Evolutionary conservation across 139 green algal genomes (phyloP), one percentile per base, ranked within the genome.

Genomic region (Pseudopediastrum boryanum): DNA sequence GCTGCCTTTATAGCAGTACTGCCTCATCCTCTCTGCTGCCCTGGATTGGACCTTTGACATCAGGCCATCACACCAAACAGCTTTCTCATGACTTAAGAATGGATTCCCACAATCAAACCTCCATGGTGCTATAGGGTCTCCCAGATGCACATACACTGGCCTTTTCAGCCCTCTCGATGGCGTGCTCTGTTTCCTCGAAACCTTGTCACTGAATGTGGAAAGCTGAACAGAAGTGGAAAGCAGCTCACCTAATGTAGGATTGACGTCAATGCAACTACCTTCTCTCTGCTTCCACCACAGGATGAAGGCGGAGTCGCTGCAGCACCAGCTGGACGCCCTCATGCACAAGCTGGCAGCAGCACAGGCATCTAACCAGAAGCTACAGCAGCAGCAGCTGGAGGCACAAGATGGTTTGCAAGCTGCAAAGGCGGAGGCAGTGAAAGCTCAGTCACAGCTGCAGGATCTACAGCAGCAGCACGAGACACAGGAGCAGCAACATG

Each of bases 341-440:
- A 33, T 41, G 13, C 70, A 77, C n/a, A n/a, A n/a, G 36, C 51
- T 68, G 4, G 70, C 70, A 27, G 9, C 6, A 2, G 6, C 33
- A 27, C 70, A 77, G 6, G 38, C 70, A 21, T 6, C 10, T n/a
- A 19, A 51, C 2, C 2, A 31, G 35, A 39, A 6, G 51, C 51
- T 77, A 38, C 70, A 77, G 70, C 51, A 68, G n/a, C 51, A 77
- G 41, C 50, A 67, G 36, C 51, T 58, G 16, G 33, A 39, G 3
- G 27, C 66, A n/a, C 50, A 42, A 27, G 41, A 77, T 36, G 38
- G 41, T n/a, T 52, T 68, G 36, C 35, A 36, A 52, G 51, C 48
- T 52, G 69, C 69, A 33, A 9, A 51, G 5, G 48, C 50, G n/a
- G n/a, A n/a, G n/a, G n/a, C n/a, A n/a, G n/a, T n/a, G n/a, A n/a